Evolutionary conservation across 2,329 filamentous ascomycete species (phyloP), one percentile per base, ranked within the genome.

Genomic region (Chaetomium sp.): DNA sequence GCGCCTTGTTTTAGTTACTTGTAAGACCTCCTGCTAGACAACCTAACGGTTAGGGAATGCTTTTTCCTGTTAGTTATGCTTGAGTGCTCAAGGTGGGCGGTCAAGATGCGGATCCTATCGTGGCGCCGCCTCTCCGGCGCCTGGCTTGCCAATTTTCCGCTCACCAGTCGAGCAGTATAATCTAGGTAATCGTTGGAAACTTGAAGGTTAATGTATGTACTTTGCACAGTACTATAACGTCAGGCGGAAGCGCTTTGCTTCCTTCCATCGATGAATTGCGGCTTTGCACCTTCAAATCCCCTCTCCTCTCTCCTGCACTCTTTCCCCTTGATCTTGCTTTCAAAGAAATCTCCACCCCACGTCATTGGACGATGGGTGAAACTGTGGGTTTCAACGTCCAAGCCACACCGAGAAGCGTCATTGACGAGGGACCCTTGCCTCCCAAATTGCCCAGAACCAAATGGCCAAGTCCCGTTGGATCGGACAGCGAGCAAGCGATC

Each of bases 341-440:
- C n/a, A n/a, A 5, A 25, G 23, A 7, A 42, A 53, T 19, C 25
- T 42, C n/a, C 9, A 27, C 31, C 53, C 53, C 60, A 60, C 49
- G 54, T 57, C 60, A 63, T 57, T 54, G 33, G 45, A 50, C 9
- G 42, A 51, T 21, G 54, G 23, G 42, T 27, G 50, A 35, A 31
- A 31, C 19, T 42, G 60, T 62, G 53, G 65, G 57, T 42, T 62
- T 31, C 42, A 64, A 50, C 58, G 59, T 53, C 65, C 59, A 65
- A 67, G 65, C 62, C 65, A 65, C 62, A 51, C 62, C 19, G 62
- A 57, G 19, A 33, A 58, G 62, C 65, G 56, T 62, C 59, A 62
- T 38, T 33, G 59, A 59, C 38, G 51, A 25, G 27, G 16, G 23
- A 49, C 27, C 62, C 62, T 16, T 57, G 64, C 42, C 53, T 29